These are phyloP conservation scores for Penicillium concentricum DNA, from an alignment of 2,329 filamentous ascomycete species.

Conservation along the genomic window DNA sequence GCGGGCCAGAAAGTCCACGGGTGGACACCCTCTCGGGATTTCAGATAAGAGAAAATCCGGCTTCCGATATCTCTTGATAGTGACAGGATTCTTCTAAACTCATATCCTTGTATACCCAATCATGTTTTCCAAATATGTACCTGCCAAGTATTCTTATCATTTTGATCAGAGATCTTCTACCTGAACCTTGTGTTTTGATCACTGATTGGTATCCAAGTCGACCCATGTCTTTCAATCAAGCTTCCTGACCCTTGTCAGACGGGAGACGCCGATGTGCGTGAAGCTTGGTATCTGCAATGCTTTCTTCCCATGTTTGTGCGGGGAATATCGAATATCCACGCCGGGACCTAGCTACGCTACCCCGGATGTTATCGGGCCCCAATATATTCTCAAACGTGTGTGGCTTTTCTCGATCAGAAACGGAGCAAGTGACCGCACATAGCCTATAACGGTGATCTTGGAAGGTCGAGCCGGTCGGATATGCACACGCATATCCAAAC, in stretches of 20 bases:
- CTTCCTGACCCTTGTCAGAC: not conserved
- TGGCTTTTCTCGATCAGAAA: not conserved
- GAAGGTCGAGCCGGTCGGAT: not conserved
- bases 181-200: not conserved
- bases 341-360: not conserved
- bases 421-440: not conserved
- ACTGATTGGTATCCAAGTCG: not conserved
- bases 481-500: not conserved
- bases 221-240: not conserved
- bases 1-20: not conserved
- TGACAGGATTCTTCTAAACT: not conserved
- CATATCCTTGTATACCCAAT: not conserved
- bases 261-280: conserved; percentile 19
- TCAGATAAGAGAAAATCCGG: not conserved
- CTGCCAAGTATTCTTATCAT: not conserved
- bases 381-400: not conserved
- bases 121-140: not conserved
- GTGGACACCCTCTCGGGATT: not conserved
- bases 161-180: not conserved
- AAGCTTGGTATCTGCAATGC: not conserved
- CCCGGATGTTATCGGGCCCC: not conserved
- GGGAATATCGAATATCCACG: not conserved
- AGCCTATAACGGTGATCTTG: not conserved
- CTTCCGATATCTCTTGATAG: not conserved
- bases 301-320: not conserved